Base-by-base conservation (phyloP, 495 filamentous ascomycete species). In the Ascodesmis nigricans region DNA sequence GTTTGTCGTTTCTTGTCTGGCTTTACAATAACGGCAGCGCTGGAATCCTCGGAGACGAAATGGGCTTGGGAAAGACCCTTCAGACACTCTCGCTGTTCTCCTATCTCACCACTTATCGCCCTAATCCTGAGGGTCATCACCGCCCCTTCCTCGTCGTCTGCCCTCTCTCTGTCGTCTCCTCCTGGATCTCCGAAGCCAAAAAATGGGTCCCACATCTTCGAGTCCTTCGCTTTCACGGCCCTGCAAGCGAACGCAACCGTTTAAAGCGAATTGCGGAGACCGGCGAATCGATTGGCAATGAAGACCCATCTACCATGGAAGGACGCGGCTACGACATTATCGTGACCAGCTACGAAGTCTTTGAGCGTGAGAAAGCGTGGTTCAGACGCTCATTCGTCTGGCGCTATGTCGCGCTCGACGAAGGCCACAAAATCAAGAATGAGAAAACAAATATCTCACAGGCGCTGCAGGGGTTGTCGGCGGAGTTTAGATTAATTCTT, bases 351-450 rank as follows among this genome's bases (percentile, higher is more conserved):
- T 75, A 75, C 39, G 71, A 75, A 36, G 63, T 64, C 0, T 66
- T 68, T 35, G 50, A 59, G 17, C 50, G 57, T 0, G 71, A 77
- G 39, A 55, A 66, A 18, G 35, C 36, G 4, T 73, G 69, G 65
- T 69, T 76, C 46, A 63, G 64, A 35, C 61, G 60, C 16, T 55
- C 62, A 0, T 71, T 66, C 33, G 54, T 69, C 0, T 73, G 67
- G 67, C 50, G 50, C 11, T 71, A 69, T 38, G 57, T 64, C 2
- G 60, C 71, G 0, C 54, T 69, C 0, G 68, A 73, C 31, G 68
- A 71, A 46, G 68, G 65, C 4, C 68, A 72, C 45, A 62, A 63
- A 29, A 65, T 72, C 38, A 71, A 73, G 51, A 73, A 71, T 38
- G 58, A 58, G 15, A 49, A 56, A 6, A 61, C 62, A 9, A 49